phyloP scores from a whole-genome alignment of 2,329 filamentous ascomycete species.

The Penicillium fuscoglaucum region DNA sequence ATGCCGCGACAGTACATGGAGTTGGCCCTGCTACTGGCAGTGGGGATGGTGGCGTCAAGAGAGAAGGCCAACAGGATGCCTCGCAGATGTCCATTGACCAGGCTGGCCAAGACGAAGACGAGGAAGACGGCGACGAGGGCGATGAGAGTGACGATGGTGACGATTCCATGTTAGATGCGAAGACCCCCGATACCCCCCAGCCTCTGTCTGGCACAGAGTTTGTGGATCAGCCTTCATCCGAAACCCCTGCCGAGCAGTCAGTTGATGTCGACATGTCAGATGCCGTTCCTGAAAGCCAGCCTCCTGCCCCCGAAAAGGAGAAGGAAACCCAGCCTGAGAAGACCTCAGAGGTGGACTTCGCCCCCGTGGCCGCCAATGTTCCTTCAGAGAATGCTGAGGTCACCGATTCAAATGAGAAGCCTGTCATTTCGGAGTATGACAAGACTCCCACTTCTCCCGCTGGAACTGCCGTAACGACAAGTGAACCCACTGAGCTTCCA shows the following conservation, averaged over 20 bases:
- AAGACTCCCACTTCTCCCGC: neutral
- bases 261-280: conserved; percentile 27
- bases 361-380: conserved; percentile 22
- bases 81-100: conserved; percentile 44
- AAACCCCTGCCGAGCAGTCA: conserved; percentile 16
- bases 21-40: conserved; percentile 42
- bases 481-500: neutral
- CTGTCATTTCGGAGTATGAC: neutral
- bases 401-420: neutral
- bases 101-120: conserved; percentile 48
- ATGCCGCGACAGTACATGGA: conserved; percentile 37
- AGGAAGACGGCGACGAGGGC: conserved; percentile 51
- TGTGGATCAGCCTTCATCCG: conserved; percentile 17
- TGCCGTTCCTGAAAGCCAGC: conserved; percentile 13
- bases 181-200: conserved; percentile 43
- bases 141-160: conserved; percentile 55
- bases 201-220: conserved; percentile 29
- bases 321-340: conserved; percentile 6
- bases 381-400: conserved; percentile 10
- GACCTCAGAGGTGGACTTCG: neutral
- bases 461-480: neutral
- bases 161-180: conserved; percentile 49
- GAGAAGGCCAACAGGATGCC: conserved; percentile 46
- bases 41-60: conserved; percentile 39
- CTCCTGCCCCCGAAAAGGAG: conserved; percentile 3